Base-by-base conservation (phyloP, 495 filamentous ascomycete species). In the Aspergillus avenaceus region DNA sequence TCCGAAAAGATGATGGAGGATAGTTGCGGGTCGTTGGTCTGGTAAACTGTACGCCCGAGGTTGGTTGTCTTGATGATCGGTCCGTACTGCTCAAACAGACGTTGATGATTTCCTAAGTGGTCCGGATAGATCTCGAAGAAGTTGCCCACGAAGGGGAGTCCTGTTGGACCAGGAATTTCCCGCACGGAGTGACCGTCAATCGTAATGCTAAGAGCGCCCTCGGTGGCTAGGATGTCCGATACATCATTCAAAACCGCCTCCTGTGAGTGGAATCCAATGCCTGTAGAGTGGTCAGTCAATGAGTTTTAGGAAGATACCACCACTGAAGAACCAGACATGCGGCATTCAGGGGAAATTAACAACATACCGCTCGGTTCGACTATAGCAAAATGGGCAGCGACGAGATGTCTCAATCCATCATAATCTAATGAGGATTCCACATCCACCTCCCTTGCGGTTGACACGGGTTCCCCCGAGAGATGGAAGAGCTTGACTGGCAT, bases 71-170 rank as follows among this genome's bases (percentile, higher is more conserved):
- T 76, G 62, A 81, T 66, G 25, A 84, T 51, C 0, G 66, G 67
- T 5, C 80, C 80, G 59, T 81, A 82, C 25, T 67, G 56, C 7
- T 70, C 61, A 49, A 80, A 82, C 0, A 82, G 72, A 1, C 79
- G 71, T 29, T 80, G 62, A 55, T 82, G 72, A 63, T 84, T 84
- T 8, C 80, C 80, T 0, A 82, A 58, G 49, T 78, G 78, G 56
- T 84, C 80, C 0, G 80, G 78, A 55, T 69, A 84, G 25, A 82
- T 59, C 52, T 82, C 80, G 52, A 74, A 78, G 65, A 66, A 75
- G 56, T 63, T 75, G 2, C 80, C 79, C 22, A 78, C 67, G 11
- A 64, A 54, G 4, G 80, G 80, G 3, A 82, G 54, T 4, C 68
- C 73, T 5, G 54, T 52, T 1, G 78, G 80, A 5, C 76, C 74